phyloP scores from a whole-genome alignment of 176 grass and related monocot species.

The Oropetium thomaeum region DNA sequence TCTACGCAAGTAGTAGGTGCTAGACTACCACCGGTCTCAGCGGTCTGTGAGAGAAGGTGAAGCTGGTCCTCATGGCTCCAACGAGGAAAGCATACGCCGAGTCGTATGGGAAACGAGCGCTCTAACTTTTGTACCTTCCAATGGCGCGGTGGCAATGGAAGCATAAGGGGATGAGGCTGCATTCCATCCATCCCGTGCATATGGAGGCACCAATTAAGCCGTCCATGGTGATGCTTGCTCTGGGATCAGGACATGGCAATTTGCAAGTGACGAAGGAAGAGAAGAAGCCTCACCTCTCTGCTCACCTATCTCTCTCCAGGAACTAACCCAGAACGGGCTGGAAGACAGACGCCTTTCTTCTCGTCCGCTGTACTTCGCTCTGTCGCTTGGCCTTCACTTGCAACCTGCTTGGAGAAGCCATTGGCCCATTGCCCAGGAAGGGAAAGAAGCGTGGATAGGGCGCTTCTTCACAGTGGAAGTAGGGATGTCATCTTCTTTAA shows the following conservation, averaged over 20 bases:
- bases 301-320: not conserved
- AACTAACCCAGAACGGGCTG: not conserved
- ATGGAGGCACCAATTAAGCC: not conserved
- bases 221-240: not conserved
- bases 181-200: not conserved
- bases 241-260: slow-evolving; percentile 1
- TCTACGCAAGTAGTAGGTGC: slow-evolving; percentile 23
- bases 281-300: slow-evolving; percentile 5
- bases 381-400: not conserved
- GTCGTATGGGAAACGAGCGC: not conserved
- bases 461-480: slow-evolving; percentile 2
- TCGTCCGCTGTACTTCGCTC: not conserved
- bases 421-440: slow-evolving; percentile 28
- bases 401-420: slow-evolving; percentile 12
- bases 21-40: not conserved
- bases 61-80: slow-evolving; percentile 8
- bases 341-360: slow-evolving; percentile 16
- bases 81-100: slow-evolving; percentile 12
- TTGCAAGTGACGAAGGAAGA: not conserved
- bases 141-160: not conserved
- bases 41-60: not conserved
- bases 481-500: slow-evolving; percentile 38
- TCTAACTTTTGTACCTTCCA: slow-evolving; percentile 21
- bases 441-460: not conserved
- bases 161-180: not conserved